Base-by-base conservation (phyloP, 106 monocot genomes). In the Cymbidium sinense region DNA sequence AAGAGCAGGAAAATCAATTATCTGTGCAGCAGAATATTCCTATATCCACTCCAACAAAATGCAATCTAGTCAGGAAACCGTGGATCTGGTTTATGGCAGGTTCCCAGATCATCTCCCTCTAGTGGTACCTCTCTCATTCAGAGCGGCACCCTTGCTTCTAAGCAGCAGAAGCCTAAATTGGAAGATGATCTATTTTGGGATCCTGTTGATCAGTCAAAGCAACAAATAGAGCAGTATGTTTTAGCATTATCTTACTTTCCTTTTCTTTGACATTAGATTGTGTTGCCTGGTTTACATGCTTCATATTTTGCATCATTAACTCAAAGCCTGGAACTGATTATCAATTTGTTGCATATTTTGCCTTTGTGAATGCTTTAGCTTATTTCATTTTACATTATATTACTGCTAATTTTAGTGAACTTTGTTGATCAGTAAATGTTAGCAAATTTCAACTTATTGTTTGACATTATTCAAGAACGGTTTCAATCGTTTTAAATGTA, bases 181-280 rank as follows among this genome's bases (percentile, higher is more conserved):
- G 98, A 99, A 71, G 93, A 93, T 84, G 98, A 99, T 84, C 85
- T 94, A 30, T 99, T 99, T 58, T 94, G 98, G 98, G 98, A 92
- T 18, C 92, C 94, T 77, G 55, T 82, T 44, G 90, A 94, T 79
- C 88, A 90, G 58, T 35, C 85, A 90, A 83, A 88, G n/a, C 71
- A 72, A 72, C 29, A 72, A 83, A 39, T 90, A 85, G 70, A 51
- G 61, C 29, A 90, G 92, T 78, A 82, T 81, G 98, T 89, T 89
- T 72, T n/a, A 21, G 5, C 37, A 37, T 39, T 20, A 72, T 15
- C 20, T 72, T 37, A 69, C 13, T 21, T 34, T 8, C 2, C 31
- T 12, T 69, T 69, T 69, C 69, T 12, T 29, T 4, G 28, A 30
- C 64, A 64, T 64, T 27, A 30, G 23, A 64, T 64, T 64, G 12